phyloP scores from a whole-genome alignment of 1,139 yeast genomes.

The Taiozyma sp. region DNA sequence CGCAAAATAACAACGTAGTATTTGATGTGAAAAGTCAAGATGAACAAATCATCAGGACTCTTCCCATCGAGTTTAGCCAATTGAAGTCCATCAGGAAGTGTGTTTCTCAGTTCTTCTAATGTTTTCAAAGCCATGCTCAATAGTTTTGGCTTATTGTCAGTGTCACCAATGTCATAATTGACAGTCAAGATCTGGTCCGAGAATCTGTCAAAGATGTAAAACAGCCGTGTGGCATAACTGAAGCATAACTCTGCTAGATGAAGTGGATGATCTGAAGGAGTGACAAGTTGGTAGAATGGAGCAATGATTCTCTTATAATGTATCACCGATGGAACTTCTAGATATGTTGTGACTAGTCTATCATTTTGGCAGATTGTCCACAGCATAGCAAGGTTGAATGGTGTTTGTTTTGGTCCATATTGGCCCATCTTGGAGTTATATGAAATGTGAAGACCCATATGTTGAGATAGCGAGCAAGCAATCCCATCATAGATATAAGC shows the following conservation, averaged over 20 bases:
- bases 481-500: conserved; percentile 25
- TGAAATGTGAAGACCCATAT: conserved; percentile 28
- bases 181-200: conserved; percentile 27
- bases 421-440: conserved; percentile 19
- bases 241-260: conserved; percentile 20
- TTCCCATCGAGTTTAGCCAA: background rate
- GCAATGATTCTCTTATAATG: conserved; percentile 25
- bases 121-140: conserved; percentile 18
- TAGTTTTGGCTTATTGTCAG: conserved; percentile 17
- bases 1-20: conserved; percentile 18
- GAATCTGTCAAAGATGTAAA: conserved; percentile 27
- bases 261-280: conserved; percentile 14
- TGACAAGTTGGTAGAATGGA: conserved; percentile 23
- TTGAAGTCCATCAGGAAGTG: conserved; percentile 8
- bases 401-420: conserved; percentile 26
- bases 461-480: conserved; percentile 27
- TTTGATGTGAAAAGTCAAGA: conserved; percentile 20
- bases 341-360: background rate
- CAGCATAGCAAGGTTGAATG: conserved; percentile 22
- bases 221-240: conserved; percentile 23
- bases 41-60: conserved; percentile 4
- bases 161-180: conserved; percentile 21
- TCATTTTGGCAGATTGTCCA: conserved; percentile 28
- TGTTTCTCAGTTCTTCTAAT: conserved; percentile 7
- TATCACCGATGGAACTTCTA: conserved; percentile 20